These are phyloP conservation scores for Corymbia maculata DNA, from an alignment of 345 rosid species.

Conservation along the genomic window DNA sequence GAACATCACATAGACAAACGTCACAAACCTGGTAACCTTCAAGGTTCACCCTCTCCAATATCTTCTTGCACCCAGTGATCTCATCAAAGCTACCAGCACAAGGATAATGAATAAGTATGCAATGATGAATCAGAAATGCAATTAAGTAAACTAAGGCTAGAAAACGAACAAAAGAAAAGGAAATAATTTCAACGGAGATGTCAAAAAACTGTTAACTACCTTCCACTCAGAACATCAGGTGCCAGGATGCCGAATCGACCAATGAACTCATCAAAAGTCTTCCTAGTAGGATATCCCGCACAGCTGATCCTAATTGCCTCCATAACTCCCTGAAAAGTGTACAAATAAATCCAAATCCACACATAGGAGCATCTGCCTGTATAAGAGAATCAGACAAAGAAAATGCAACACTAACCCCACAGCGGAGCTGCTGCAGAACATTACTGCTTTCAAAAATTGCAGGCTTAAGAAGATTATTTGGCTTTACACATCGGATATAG, in stretches of 20 bases:
- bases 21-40: constrained; percentile 69
- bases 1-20: neutral
- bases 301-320: constrained; percentile 99
- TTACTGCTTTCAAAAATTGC: constrained; percentile 72
- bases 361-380: neutral
- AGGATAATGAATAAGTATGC: neutral
- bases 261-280: constrained; percentile 59
- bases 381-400: neutral
- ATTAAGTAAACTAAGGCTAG: neutral
- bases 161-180: neutral
- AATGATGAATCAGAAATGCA: neutral
- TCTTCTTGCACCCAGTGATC: constrained; percentile 64
- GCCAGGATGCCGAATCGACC: constrained; percentile 61
- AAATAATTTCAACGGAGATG: neutral
- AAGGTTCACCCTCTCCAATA: constrained; percentile 68
- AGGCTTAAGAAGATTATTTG: constrained; percentile 91
- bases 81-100: constrained; percentile 46
- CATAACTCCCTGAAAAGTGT: constrained; percentile 68
- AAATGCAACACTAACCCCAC: constrained; percentile 71
- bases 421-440: constrained; percentile 82
- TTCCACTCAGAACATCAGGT: constrained; percentile 39
- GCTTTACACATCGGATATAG: constrained; percentile 95
- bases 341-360: neutral
- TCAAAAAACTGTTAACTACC: constrained; percentile 24
- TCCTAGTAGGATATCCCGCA: constrained; percentile 96